These are phyloP conservation scores for Sodiomyces alkalinus DNA, from an alignment of 2,329 filamentous ascomycete species.

Conservation along the genomic window DNA sequence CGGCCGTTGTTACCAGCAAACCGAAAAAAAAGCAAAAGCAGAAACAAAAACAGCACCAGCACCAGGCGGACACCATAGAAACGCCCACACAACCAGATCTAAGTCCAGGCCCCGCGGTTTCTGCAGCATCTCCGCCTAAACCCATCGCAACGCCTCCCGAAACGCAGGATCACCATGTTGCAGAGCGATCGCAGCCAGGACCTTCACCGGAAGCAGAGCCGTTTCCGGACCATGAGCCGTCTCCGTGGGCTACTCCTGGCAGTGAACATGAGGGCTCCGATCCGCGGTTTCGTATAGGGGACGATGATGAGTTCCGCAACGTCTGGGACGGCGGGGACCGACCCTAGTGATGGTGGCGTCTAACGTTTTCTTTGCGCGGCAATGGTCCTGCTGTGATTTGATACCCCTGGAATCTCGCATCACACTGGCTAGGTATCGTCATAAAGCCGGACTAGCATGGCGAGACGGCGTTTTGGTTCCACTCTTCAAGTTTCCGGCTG, in stretches of 20 bases:
- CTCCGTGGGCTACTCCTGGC: constrained; percentile 7
- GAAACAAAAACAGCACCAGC: constrained; percentile 11
- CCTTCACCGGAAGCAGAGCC: not conserved
- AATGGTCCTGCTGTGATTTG: not conserved
- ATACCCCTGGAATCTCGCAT: not conserved
- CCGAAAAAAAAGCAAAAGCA: constrained; percentile 7
- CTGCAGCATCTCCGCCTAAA: no score
- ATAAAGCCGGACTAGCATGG: constrained; percentile 1
- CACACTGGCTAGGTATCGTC: no score
- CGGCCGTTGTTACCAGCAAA: constrained; percentile 5
- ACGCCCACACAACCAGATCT: no score
- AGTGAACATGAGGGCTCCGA: constrained; percentile 5
- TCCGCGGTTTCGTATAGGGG: constrained; percentile 11
- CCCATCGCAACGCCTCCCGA: constrained; percentile 1
- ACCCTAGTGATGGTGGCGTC: constrained; percentile 1
- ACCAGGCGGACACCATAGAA: no score
- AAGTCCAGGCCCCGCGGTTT: no score
- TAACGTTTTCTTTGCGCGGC: not conserved
- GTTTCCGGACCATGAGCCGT: constrained; percentile 2
- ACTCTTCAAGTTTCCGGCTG: no score
- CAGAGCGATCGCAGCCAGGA: not conserved
- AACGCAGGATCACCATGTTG: not conserved
- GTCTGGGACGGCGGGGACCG: constrained; percentile 20
- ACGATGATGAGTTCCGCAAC: constrained; percentile 28
- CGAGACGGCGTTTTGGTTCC: constrained; percentile 2